Conservation (phyloP, 2,329 filamentous ascomycete genomes). For the Ceratocystis albifundus region DNA sequence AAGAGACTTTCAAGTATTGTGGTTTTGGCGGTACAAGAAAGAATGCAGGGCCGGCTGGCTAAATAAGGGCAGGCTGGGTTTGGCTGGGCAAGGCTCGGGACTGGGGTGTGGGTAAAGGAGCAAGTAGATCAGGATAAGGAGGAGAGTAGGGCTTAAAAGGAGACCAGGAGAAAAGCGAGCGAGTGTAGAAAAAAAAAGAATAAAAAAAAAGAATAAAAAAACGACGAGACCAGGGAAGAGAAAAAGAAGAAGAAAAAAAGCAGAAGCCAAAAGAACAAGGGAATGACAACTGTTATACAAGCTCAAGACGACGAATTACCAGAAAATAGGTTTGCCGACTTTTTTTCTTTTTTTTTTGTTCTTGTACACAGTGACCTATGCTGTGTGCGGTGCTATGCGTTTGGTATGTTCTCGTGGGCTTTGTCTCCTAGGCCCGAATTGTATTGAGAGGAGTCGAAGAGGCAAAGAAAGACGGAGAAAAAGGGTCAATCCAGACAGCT, state of each 20-base stretch:
- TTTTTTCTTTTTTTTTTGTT: too few species aligned
- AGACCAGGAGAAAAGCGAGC: too few species aligned
- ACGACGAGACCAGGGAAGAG: not conserved
- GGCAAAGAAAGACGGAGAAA: conserved; percentile 9
- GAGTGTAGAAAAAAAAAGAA: not conserved
- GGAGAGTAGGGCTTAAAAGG: too few species aligned
- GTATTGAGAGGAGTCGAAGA: too few species aligned
- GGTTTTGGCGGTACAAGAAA: not conserved
- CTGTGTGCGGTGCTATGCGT: too few species aligned
- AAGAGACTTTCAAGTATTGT: not conserved
- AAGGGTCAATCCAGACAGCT: conserved; percentile 3
- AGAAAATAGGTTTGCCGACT: too few species aligned
- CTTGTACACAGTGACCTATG: too few species aligned
- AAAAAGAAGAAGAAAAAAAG: not conserved
- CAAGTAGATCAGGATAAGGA: too few species aligned
- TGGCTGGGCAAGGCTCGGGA: not conserved
- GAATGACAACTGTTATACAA: not conserved
- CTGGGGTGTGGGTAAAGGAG: too few species aligned
- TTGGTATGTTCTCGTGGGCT: too few species aligned
- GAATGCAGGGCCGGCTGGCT: conserved; percentile 3
- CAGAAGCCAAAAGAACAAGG: not conserved
- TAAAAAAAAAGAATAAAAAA: not conserved
- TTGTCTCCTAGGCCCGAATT: too few species aligned
- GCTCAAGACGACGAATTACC: too few species aligned
- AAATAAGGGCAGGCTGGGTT: conserved; percentile 5